Evolutionary conservation across 2,329 filamentous ascomycete species (phyloP).

Genomic region (Xylariaceae sp.): DNA sequence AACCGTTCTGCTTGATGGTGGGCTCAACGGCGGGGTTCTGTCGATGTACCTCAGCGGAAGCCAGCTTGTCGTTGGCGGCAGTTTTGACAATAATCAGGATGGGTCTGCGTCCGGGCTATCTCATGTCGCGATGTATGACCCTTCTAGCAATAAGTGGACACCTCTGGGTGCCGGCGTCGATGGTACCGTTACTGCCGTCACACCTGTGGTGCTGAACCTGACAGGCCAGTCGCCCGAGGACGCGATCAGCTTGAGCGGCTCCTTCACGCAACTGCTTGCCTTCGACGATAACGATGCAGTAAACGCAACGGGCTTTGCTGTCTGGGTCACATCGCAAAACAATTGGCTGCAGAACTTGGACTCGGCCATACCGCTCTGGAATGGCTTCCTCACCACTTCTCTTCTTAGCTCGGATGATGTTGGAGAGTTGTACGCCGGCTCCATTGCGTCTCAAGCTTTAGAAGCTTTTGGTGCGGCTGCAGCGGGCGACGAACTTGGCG

Average conservation of each 20-base stretch:
- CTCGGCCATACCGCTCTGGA: slow-evolving; percentile 55
- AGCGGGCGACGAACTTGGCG: slow-evolving; percentile 48
- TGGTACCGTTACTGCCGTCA: slow-evolving; percentile 66
- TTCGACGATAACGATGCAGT: slow-evolving; percentile 58
- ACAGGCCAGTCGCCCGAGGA: slow-evolving; percentile 60
- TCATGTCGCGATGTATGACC: slow-evolving; percentile 71
- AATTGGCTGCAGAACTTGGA: slow-evolving; percentile 85
- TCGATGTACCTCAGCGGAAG: slow-evolving; percentile 61
- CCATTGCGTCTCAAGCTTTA: slow-evolving; percentile 67
- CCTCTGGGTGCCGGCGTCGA: slow-evolving; percentile 80
- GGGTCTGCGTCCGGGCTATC: slow-evolving; percentile 57
- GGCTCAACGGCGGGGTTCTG: slow-evolving; percentile 72
- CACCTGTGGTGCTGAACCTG: slow-evolving; percentile 72
- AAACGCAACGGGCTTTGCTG: slow-evolving; percentile 66
- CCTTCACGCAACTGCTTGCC: slow-evolving; percentile 64
- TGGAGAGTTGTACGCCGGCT: slow-evolving; percentile 72
- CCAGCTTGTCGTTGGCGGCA: slow-evolving; percentile 72
- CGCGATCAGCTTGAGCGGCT: slow-evolving; percentile 72
- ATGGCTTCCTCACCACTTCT: slow-evolving; percentile 63
- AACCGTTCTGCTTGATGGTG: slow-evolving; percentile 56
- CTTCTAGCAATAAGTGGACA: slow-evolving; percentile 60
- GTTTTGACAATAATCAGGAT: slow-evolving; percentile 67
- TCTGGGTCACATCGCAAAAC: slow-evolving; percentile 79
- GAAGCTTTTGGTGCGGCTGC: slow-evolving; percentile 65
- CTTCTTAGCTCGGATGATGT: slow-evolving; percentile 57